Conservation (phyloP, 2,329 filamentous ascomycete genomes). For the Diaporthe citriasiana region DNA sequence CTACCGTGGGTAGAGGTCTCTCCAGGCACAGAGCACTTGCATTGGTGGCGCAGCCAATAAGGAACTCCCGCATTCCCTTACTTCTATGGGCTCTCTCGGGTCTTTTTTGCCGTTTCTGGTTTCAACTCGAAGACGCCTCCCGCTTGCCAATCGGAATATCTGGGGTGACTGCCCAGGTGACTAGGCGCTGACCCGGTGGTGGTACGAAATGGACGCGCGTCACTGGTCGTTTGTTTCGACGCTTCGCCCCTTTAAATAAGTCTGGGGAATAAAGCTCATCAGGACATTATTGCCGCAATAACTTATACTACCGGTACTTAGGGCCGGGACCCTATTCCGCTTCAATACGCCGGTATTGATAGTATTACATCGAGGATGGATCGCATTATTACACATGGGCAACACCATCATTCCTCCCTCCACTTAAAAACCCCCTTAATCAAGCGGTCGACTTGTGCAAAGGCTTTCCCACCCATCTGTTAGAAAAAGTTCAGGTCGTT, state of each 20-base stretch:
- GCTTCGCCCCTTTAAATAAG: conserved; percentile 1
- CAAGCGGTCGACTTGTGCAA: neutral
- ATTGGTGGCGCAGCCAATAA: conserved; percentile 14
- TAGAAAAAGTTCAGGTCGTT: neutral
- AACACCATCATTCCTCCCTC: neutral
- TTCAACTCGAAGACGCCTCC: neutral
- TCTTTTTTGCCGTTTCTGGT: conserved; percentile 8
- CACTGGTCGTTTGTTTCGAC: conserved; percentile 20
- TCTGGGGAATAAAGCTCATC: neutral
- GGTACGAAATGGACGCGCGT: conserved; percentile 17
- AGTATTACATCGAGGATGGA: neutral
- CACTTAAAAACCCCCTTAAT: neutral
- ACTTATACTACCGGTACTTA: neutral
- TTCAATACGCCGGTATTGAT: too few species aligned
- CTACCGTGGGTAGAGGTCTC: neutral
- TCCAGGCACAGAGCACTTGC: neutral
- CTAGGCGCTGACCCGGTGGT: neutral
- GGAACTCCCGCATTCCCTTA: neutral
- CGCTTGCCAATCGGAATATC: conserved; percentile 23
- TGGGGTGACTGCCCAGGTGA: conserved; percentile 2
- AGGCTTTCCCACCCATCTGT: neutral
- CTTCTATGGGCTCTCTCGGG: neutral
- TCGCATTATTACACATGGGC: neutral
- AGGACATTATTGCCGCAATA: neutral
- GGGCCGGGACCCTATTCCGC: too few species aligned